Percentiles rank a stretch among this genome's conserved stretches.
These are phyloP conservation scores for Sporothrix schenckii DNA, from an alignment of 2,329 filamentous ascomycete genomes.

Conservation along the genomic window DNA sequence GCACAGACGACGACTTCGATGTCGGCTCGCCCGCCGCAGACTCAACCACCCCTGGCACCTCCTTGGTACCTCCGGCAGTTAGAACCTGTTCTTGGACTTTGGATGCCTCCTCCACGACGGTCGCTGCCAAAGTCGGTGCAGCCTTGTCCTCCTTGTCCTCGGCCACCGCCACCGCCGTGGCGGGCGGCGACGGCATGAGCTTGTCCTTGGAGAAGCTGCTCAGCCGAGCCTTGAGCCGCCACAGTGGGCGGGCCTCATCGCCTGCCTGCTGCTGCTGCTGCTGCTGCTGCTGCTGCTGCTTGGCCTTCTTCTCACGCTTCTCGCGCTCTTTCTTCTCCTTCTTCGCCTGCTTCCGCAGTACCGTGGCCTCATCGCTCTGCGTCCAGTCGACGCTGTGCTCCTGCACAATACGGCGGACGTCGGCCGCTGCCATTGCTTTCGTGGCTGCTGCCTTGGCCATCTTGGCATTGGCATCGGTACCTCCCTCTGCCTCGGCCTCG, in stretches of 20 bases:
- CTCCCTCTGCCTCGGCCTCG: background rate
- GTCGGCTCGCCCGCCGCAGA: slow-evolving; percentile 32
- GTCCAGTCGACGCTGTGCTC: slow-evolving; percentile 60
- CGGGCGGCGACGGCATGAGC: slow-evolving; percentile 3
- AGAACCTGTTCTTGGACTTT: background rate
- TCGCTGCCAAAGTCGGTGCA: too few relatives aligned
- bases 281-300: slow-evolving; percentile 27
- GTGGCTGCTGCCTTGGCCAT: background rate
- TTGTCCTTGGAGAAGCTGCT: slow-evolving; percentile 42
- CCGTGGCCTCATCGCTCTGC: slow-evolving; percentile 55
- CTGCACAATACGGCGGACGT: slow-evolving; percentile 36
- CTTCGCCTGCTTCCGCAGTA: slow-evolving; percentile 16
- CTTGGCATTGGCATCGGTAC: background rate
- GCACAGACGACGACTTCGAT: slow-evolving; percentile 36
- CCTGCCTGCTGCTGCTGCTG: slow-evolving; percentile 23
- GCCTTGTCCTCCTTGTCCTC: background rate
- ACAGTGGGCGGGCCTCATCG: slow-evolving; percentile 50
- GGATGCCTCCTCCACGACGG: background rate
- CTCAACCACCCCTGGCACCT: background rate
- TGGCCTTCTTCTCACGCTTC: slow-evolving; percentile 6
- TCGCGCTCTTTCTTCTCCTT: background rate
- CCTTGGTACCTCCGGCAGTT: slow-evolving; percentile 37
- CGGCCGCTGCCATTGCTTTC: background rate
- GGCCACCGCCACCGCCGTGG: slow-evolving; percentile 20
- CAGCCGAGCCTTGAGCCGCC: slow-evolving; percentile 52